Evolutionary conservation across 352 stramenopile species (phyloP).

Genomic region (Pythium rhizo-oryzae): DNA sequence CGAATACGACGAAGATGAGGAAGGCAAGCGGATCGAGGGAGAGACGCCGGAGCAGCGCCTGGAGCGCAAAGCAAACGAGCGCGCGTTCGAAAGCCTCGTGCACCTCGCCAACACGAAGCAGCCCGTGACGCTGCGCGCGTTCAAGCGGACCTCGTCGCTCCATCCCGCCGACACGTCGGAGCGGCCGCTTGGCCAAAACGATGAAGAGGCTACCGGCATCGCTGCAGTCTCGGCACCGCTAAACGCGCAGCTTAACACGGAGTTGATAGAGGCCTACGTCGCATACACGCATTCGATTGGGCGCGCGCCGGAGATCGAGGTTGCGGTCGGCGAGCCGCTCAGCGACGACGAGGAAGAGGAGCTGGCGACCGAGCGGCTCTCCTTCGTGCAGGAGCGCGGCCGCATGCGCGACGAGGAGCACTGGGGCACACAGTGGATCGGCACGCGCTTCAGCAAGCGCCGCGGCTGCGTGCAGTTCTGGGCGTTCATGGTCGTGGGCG

Average conservation of each 20-base stretch:
- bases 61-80: conserved; percentile 48
- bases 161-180: neutral
- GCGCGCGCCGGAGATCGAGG: conserved; percentile 82
- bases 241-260: conserved; percentile 90
- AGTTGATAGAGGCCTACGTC: conserved; percentile 95
- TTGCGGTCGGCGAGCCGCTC: conserved; percentile 80
- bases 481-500: conserved; percentile 38
- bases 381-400: conserved; percentile 44
- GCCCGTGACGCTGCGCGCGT: conserved; percentile 51
- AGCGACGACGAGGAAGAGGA: conserved; percentile 29
- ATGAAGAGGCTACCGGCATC: conserved; percentile 49
- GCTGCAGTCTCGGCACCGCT: conserved; percentile 78
- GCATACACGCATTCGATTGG: conserved; percentile 93
- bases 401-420: conserved; percentile 40
- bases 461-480: conserved; percentile 46
- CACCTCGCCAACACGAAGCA: conserved; percentile 59
- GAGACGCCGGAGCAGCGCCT: conserved; percentile 33
- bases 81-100: conserved; percentile 55
- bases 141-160: conserved; percentile 33
- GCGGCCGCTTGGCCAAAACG: too few species aligned
- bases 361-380: conserved; percentile 23
- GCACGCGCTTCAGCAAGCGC: conserved; percentile 43
- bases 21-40: neutral
- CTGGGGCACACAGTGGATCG: conserved; percentile 50
- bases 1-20: neutral